Evolutionary conservation across 192 early-diverging fungal species (phyloP), one percentile per base, ranked within the genome.

Genomic region (Piromyces finnis): DNA sequence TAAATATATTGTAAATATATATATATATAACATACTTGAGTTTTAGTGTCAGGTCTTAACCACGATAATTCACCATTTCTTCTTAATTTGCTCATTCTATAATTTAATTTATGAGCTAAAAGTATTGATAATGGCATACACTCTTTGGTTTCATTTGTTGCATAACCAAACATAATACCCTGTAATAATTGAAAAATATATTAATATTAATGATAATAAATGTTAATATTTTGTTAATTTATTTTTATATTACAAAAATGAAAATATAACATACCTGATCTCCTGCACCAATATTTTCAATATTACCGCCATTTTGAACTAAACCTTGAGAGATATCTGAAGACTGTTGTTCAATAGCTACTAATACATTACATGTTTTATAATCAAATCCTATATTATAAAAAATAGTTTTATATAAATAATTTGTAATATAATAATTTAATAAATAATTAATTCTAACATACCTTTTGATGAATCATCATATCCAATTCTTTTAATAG

Each of bases 301-400:
- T 88, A 84, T 92, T 91, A 83, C 92, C 88, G 81, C 93, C 91
- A 88, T 94, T 92, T 90, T 97, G 96, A 80, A 96, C 94, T 79
- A 99, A 91, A 87, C 96, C 97, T 88, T 96, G 94, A 86, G 95
- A 94, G 84, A 99, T 98, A 86, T 99, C 96, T 82, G 97, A 96
- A 81, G 97, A 99, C 88, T 99, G 97, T 90, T 98, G 96, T 89
- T 99, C 97, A 84, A 99, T 98, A 87, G 96, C 97, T 81, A 99
- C 96, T 80, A 99, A 90, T 78, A 99, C 95, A 87, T 99, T 99
- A 90, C 97, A 99, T 84, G 97, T 99, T 93, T 99, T 98, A 94
- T 98, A 98, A 89, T 99, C 97, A 87, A 99, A 99, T 82, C 97
- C 87, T 86, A 32, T 6, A 32, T 80, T 41, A 15, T 22, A 28